A percentile compares a stretch with the other conserved stretches of the same genome.
These are phyloP conservation scores for Crepidotus variabilis DNA, from an alignment of 768 basidiomycete genomes.

Conservation along the genomic window DNA sequence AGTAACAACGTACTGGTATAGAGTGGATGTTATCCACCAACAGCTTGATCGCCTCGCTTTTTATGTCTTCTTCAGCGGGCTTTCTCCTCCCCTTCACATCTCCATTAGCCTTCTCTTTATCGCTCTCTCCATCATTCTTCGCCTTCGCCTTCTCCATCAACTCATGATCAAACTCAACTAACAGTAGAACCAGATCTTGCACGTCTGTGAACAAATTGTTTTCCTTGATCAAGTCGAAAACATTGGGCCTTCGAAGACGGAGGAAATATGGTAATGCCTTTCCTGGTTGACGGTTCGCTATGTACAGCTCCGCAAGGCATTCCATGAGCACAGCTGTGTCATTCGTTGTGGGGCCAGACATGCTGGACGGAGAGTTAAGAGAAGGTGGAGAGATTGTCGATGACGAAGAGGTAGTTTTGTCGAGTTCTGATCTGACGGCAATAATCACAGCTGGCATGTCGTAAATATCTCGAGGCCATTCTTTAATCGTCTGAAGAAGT, in stretches of 20 bases:
- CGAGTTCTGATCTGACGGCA: conserved; percentile 82
- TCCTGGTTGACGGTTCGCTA: conserved; percentile 85
- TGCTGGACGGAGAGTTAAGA: not conserved
- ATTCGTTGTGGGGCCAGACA: conserved; percentile 20
- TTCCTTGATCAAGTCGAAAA: conserved; percentile 92
- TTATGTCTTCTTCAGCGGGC: conserved; percentile 30
- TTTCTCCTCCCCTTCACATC: conserved; percentile 21
- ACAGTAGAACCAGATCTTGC: conserved; percentile 85
- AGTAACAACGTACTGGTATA: conserved; percentile 67
- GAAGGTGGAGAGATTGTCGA: conserved; percentile 30
- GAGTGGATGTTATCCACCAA: conserved; percentile 95
- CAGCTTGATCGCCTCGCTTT: conserved; percentile 79
- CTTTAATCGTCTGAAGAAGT: conserved; percentile 71
- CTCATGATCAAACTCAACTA: conserved; percentile 94
- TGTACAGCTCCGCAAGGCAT: conserved; percentile 90
- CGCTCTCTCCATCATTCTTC: not conserved
- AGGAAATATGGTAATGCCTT: conserved; percentile 92
- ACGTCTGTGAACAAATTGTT: conserved; percentile 94
- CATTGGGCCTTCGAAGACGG: conserved; percentile 79
- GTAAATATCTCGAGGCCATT: conserved; percentile 92
- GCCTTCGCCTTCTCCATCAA: conserved; percentile 57
- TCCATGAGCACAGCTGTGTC: conserved; percentile 79
- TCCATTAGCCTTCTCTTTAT: conserved; percentile 17
- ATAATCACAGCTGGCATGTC: conserved; percentile 83
- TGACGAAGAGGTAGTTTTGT: conserved; percentile 52